Conservation (phyloP, 2,329 filamentous ascomycete species). For the Didymella lethalis region DNA sequence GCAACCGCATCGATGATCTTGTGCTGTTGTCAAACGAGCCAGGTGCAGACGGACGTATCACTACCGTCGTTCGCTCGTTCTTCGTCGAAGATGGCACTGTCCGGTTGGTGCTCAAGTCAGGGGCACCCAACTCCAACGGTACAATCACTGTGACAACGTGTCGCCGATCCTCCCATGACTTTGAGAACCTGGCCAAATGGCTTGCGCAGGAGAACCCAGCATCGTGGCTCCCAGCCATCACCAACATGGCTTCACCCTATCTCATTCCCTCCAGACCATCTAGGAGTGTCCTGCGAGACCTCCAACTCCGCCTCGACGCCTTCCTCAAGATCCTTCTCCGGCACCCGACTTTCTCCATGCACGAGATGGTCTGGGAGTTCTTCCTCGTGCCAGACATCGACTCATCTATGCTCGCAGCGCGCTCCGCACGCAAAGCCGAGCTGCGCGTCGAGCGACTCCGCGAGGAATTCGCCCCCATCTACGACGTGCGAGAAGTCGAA, state of each 20-base stretch:
- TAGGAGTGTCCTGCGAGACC: conserved; percentile 82
- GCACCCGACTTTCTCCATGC: conserved; percentile 92
- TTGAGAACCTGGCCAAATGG: conserved; percentile 86
- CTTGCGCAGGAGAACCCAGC: conserved; percentile 89
- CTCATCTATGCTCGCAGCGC: conserved; percentile 85
- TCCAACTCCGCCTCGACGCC: conserved; percentile 84
- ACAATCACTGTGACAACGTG: conserved; percentile 96
- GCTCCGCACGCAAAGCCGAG: conserved; percentile 86
- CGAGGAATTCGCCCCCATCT: conserved; percentile 86
- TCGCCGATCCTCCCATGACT: conserved; percentile 84
- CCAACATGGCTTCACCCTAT: conserved; percentile 83
- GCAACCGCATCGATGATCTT: conserved; percentile 95
- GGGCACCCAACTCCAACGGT: conserved; percentile 79
- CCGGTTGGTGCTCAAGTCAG: conserved; percentile 91
- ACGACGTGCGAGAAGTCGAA: conserved; percentile 84
- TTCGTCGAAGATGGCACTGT: conserved; percentile 97
- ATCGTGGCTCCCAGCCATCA: conserved; percentile 87
- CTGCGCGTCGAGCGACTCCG: conserved; percentile 81
- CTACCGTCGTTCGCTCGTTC: conserved; percentile 91
- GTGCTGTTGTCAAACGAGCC: conserved; percentile 75
- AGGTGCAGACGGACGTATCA: conserved; percentile 80
- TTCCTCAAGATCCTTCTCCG: conserved; percentile 86
- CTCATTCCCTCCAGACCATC: conserved; percentile 93
- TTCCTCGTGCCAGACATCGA: conserved; percentile 96
- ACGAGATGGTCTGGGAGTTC: conserved; percentile 99